These are phyloP conservation scores for Bryopsis sp. DNA, from an alignment of 139 green algal species.

Conservation along the genomic window DNA sequence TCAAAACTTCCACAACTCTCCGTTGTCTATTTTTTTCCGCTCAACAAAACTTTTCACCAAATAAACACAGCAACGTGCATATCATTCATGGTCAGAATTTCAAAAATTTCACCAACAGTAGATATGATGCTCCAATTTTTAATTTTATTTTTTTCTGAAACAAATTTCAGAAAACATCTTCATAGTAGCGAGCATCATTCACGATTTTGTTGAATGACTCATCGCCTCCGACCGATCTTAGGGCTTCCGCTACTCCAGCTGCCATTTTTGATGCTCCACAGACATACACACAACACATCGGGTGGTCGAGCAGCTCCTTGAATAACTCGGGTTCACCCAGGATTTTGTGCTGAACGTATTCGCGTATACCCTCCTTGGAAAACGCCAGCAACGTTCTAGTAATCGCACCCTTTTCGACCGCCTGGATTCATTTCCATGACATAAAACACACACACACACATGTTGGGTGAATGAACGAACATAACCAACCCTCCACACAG, in stretches of 20 bases:
- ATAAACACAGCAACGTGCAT: too few species aligned
- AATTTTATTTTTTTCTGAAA: too few species aligned
- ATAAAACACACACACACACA: background rate
- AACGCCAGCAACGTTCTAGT: background rate
- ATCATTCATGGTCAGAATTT: too few species aligned
- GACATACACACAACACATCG: background rate
- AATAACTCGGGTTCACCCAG: background rate
- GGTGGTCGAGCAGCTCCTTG: background rate
- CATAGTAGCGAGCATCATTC: conserved; percentile 20
- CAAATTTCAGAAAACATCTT: conserved; percentile 31
- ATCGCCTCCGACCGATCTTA: background rate
- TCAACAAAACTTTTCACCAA: too few species aligned
- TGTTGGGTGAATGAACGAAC: background rate
- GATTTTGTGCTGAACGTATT: background rate
- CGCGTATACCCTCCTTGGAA: background rate
- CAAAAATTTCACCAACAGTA: too few species aligned
- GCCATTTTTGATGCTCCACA: background rate
- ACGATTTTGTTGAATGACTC: conserved; percentile 5
- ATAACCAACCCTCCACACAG: background rate
- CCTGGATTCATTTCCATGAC: background rate
- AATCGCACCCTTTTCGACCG: background rate
- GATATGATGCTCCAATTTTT: too few species aligned
- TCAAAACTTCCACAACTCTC: too few species aligned
- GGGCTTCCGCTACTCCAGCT: background rate
- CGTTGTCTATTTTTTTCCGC: too few species aligned